These are phyloP conservation scores for Sclerotinia minor DNA, from an alignment of 2,329 filamentous ascomycete species.

Conservation along the genomic window DNA sequence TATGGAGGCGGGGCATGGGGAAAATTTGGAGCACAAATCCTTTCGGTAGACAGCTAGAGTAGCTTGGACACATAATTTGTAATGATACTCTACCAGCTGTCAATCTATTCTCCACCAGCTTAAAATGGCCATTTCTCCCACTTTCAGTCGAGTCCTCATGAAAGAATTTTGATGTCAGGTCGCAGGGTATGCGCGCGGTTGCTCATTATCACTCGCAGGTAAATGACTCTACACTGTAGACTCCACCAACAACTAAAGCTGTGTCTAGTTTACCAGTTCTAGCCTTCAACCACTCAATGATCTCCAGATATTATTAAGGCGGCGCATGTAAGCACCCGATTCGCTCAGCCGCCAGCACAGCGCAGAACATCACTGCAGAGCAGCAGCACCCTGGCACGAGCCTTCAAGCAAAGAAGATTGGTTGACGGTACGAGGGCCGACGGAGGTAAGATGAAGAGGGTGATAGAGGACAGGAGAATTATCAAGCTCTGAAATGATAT, in stretches of 20 bases:
- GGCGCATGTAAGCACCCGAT: slow-evolving; percentile 3
- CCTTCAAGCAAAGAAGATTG: background rate
- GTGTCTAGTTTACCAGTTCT: background rate
- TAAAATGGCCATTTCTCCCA: too few relatives aligned
- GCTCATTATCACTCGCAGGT: background rate
- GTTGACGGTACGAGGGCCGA: background rate
- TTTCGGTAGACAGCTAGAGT: background rate
- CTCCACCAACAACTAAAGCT: background rate
- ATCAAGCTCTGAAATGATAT: background rate
- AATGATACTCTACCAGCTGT: background rate
- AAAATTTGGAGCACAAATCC: background rate
- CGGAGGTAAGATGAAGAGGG: background rate
- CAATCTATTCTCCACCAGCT: too few relatives aligned
- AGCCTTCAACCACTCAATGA: background rate
- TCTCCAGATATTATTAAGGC: background rate
- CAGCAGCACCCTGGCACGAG: background rate
- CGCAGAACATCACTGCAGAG: slow-evolving; percentile 6
- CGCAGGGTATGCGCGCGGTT: background rate
- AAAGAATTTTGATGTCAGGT: background rate
- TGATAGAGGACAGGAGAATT: background rate
- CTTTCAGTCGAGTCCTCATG: too few relatives aligned
- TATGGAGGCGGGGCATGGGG: background rate
- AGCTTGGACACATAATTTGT: background rate
- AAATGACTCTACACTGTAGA: background rate
- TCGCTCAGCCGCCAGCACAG: background rate